phyloP scores from a whole-genome alignment of 768 basidiomycete genomes.

The Lentinula detonsa region DNA sequence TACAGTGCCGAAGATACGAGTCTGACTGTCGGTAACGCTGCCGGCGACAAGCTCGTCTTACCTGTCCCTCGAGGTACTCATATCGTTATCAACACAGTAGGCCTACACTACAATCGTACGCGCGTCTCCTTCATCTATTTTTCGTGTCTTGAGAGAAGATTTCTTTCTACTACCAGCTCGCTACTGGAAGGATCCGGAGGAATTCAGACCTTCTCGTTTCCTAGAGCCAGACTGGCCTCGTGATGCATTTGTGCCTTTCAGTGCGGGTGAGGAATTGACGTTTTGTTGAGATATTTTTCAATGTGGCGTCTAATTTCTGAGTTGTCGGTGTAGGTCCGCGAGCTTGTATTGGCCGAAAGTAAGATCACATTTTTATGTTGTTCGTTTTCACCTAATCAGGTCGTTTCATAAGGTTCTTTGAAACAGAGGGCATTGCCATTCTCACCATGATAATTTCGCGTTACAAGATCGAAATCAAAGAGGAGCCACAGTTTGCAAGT shows the following conservation, averaged over 20 bases:
- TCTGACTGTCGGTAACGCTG: slow-evolving; percentile 24
- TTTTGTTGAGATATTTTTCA: not conserved
- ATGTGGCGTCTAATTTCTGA: not conserved
- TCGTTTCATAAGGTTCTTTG: slow-evolving; percentile 36
- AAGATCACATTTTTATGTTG: not conserved
- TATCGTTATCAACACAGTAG: slow-evolving; percentile 30
- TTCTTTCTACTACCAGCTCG: slow-evolving; percentile 27
- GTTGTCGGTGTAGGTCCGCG: slow-evolving; percentile 24
- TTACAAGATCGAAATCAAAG: slow-evolving; percentile 43
- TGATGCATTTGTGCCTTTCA: slow-evolving; percentile 52
- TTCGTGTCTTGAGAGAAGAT: not conserved
- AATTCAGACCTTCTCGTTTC: slow-evolving; percentile 34
- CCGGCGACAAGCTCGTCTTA: slow-evolving; percentile 32
- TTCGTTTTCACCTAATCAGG: not conserved
- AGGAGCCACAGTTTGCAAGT: slow-evolving; percentile 40
- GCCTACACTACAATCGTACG: slow-evolving; percentile 48
- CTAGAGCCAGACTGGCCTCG: slow-evolving; percentile 40
- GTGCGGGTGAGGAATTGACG: slow-evolving; percentile 25
- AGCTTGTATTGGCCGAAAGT: slow-evolving; percentile 41
- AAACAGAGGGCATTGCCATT: slow-evolving; percentile 45
- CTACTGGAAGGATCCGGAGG: slow-evolving; percentile 49
- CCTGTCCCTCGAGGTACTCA: slow-evolving; percentile 36
- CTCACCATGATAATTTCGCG: slow-evolving; percentile 41
- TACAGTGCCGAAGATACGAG: slow-evolving; percentile 38
- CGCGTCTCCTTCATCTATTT: not conserved